Base-by-base conservation (phyloP, 768 basidiomycete genomes). In the Leccinum aurantiacum region DNA sequence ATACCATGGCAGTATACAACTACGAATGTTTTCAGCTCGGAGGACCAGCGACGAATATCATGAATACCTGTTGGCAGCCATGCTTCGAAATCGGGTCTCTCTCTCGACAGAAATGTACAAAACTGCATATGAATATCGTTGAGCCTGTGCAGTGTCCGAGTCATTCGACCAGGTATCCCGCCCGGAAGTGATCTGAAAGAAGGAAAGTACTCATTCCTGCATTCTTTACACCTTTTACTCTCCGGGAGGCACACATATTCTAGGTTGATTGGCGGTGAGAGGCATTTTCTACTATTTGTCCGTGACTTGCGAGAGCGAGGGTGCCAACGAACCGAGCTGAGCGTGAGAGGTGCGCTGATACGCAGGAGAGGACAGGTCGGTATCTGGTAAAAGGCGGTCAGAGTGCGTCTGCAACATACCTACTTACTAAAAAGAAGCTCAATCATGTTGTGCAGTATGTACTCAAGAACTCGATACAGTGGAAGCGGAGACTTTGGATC, bases 1-100 rank as follows among this genome's bases (percentile, higher is more conserved):
- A 76, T 19, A 83, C 75, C 24, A 95, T 71, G 0, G 84, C 22
- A 22, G 22, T 83, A 75, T 92, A 98, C 10, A 98, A 76, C 0
- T 91, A 84, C 0, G 93, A 90, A 69, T 88, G 59, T 89, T 82
- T 63, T 89, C 85, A 0, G 90, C 86, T 7, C 95, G 77, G 25
- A 97, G 84, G 9, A 95, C 93, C 27, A 97, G 92, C 54, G 63
- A 66, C 15, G 67, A 63, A 61, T 66, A 51, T 27, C 56, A 22
- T 47, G 17, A 58, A 49, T 17, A 31, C 19, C 38, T 93, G 91
- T 56, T 84, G 81, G 70, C 93, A 94, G 10, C 92, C 93, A 27
- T 93, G 82, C 67, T 88, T 90, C 2, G 84, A 86, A 0, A 77
- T 72, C 10, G 79, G 54, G 70, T 92, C 89, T 69, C 80, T 81